These are phyloP conservation scores for Leptodermis oblonga DNA, from an alignment of 257 asterid species.

Conservation along the genomic window DNA sequence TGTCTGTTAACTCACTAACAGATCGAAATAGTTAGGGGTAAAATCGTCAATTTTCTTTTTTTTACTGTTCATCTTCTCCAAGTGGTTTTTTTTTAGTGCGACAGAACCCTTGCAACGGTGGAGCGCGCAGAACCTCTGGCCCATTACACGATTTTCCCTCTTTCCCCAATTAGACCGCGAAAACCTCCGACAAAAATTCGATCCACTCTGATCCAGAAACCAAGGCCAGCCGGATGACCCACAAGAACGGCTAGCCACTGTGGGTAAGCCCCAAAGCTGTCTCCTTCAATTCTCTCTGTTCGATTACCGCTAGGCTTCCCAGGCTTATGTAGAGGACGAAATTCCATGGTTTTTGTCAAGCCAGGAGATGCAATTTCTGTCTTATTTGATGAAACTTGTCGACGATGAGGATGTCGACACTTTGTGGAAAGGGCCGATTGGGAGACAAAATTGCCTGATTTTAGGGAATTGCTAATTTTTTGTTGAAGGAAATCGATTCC, in stretches of 20 bases:
- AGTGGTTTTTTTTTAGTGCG: too few species aligned
- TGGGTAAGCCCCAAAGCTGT: constrained; percentile 33
- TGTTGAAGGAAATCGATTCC: too few species aligned
- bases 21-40: too few species aligned
- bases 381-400: constrained; percentile 23
- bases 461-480: too few species aligned
- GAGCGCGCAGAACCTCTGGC: constrained; percentile 27
- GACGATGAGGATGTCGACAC: constrained; percentile 10
- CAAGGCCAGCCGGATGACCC: constrained; percentile 24
- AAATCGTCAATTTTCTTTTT: too few species aligned
- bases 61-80: too few species aligned
- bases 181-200: constrained; percentile 20
- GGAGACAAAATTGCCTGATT: constrained; percentile 16
- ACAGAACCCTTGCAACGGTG: constrained; percentile 27
- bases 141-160: constrained; percentile 30
- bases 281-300: constrained; percentile 23
- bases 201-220: constrained; percentile 11
- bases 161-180: background rate
- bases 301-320: constrained; percentile 24
- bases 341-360: constrained; percentile 23
- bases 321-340: constrained; percentile 32
- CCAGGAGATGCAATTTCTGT: constrained; percentile 23
- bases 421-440: constrained; percentile 37
- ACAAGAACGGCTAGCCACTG: constrained; percentile 26
- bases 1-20: too few species aligned